Evolutionary conservation across 1,139 yeast species (phyloP), one percentile per base, ranked within the genome.

Genomic region (Groenewaldozyma auringiensis): DNA sequence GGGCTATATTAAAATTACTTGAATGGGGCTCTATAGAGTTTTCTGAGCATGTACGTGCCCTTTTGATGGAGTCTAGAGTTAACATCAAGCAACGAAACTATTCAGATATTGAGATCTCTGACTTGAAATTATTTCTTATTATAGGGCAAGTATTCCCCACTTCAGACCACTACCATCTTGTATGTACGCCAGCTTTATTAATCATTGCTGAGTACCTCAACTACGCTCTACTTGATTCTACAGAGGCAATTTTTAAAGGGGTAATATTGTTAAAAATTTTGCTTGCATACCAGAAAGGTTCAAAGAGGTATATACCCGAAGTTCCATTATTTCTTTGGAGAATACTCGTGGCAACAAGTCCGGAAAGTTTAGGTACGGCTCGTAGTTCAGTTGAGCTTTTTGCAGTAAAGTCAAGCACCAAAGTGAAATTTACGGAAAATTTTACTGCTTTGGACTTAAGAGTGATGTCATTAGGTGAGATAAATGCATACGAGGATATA

Each of bases 81-180:
- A n/a, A n/a, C n/a, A n/a, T n/a, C n/a, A n/a, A n/a, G n/a, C n/a
- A n/a, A n/a, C n/a, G n/a, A n/a, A n/a, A n/a, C n/a, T n/a, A n/a
- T n/a, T n/a, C n/a, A n/a, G n/a, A n/a, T n/a, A n/a, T n/a, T n/a
- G n/a, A n/a, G n/a, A n/a, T n/a, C n/a, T n/a, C n/a, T n/a, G n/a
- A n/a, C n/a, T n/a, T n/a, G n/a, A n/a, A n/a, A n/a, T n/a, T n/a
- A n/a, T n/a, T n/a, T n/a, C n/a, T n/a, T n/a, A n/a, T 87, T 20
- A 72, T 88, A 50, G 96, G 96, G 8, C 69, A 74, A 47, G 62
- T 89, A 9, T 94, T 84, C 60, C 88, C 98, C 1, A 86, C 96
- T 1, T 92, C 98, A 0, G 99, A 94, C 70, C 94, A 88, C 60
- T 92, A 86, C 64, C 97, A 94, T 70, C 72, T 87, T 52, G 83